Evolutionary conservation across 2,329 filamentous ascomycete species (phyloP), one percentile per base, ranked within the genome.

Genomic region (Clonostachys chloroleuca): DNA sequence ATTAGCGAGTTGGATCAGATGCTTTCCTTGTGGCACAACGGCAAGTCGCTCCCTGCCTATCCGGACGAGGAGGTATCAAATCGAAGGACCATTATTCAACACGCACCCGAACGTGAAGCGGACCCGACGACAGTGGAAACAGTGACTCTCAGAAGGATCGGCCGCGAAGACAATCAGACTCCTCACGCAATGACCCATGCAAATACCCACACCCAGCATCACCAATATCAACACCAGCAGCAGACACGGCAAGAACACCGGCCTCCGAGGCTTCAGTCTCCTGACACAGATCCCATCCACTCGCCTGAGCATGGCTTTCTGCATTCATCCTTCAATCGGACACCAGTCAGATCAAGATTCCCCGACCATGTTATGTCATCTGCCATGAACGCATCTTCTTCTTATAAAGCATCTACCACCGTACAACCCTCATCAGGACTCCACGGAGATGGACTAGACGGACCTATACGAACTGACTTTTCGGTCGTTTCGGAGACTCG

Each of bases 1-100:
- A 95, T 97, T 55, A 84, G 86, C 43, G 94, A 99, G 64, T 74
- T 99, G 39, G 82, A 87, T 57, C 83, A 86, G 53, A 81, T 94
- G 59, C 73, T 48, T 83, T 55, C 74, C 83, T 65, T 63, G 12
- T 33, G 77, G 64, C 59, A 75, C 55, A 55, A 68, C 52, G 56
- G 57, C 44, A 96, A 96, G 63, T 86, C 87, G 24, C 73, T 97
- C 10, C 92, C 92, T 34, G 82, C 75, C 6, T 71, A 79, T 17
- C 83, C 83, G 0, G 83, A 83, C 55, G 89, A 86, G 60, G 53
- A 58, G 40, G 54, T 58, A 10, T 58, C 60, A 12, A 54, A 47
- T 14, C 54, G 51, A 30, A 56, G 60, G n/a, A 43, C 12, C 34
- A 49, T 52, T 2, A 39, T 52, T 51, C 33, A 49, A 57, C 51